Base-by-base conservation (phyloP, 441 rosid species). In the Populus hybrid region DNA sequence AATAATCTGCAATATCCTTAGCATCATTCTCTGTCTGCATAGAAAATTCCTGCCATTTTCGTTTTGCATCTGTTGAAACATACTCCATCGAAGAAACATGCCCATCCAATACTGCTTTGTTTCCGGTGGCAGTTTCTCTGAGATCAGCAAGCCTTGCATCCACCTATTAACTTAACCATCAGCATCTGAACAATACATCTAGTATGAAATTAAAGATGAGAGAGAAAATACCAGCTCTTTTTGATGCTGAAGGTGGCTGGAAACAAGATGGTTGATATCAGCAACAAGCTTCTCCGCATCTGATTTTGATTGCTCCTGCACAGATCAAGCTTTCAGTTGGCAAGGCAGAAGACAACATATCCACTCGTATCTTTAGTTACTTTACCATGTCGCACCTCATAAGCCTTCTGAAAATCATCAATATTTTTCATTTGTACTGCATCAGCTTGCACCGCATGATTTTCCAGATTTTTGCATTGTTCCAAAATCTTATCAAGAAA, bases 251-350 rank as follows among this genome's bases (percentile, higher is more conserved):
- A 92, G 82, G 80, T 94, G 99, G 78, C 76, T 82, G 71, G 93
- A 88, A 70, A 96, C 91, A 32, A 96, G 85, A 85, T 72, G 84
- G 42, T 92, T 91, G 84, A 96, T 83, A 79, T 96, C 96, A 63
- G 91, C 90, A 83, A 91, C 87, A 81, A 96, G 98, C 82, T 91
- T 91, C 76, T 91, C 98, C n/a, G 97, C 85, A 74, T 91, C 96
- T 72, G 91, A 88, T 84, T 88, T 94, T 50, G 95, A 90, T 83
- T 91, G 94, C 81, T 91, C 96, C 99, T 95, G 91, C 82, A 87
- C 32, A 70, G 59, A 28, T 74, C 8, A 79, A 32, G 32, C 32
- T 77, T 74, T 5, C 5, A 12, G 26, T 70, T 11, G 21, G 66
- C 59, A 59, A 23, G 3, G 32, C 67, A 40, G 32, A 70, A 24